phyloP scores from a whole-genome alignment of 176 grass and related monocot genomes.

The Oryza glumipatula region DNA sequence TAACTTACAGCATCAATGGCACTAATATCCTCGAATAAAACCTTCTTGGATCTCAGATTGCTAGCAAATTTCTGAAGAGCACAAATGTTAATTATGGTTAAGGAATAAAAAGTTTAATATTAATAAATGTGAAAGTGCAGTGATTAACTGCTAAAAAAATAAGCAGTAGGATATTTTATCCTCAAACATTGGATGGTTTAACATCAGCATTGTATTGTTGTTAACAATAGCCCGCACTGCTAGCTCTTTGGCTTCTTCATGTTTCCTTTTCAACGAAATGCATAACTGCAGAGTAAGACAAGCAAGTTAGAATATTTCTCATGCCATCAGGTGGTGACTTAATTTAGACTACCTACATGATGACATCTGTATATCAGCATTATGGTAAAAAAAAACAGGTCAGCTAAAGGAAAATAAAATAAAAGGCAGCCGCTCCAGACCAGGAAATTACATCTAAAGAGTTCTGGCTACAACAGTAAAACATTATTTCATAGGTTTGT shows the following conservation, averaged over 20 bases:
- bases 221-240: conserved; percentile 78
- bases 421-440: background rate
- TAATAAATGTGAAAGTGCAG: conserved; percentile 28
- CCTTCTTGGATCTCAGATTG: conserved; percentile 54
- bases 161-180: conserved; percentile 86
- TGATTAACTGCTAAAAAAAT: conserved; percentile 35
- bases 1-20: conserved; percentile 52
- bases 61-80: conserved; percentile 77
- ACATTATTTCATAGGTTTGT: conserved; percentile 8
- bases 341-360: background rate
- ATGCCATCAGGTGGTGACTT: background rate
- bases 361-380: conserved; percentile 4
- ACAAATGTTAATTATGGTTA: conserved; percentile 63
- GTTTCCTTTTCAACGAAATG: conserved; percentile 85
- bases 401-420: background rate
- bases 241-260: conserved; percentile 89
- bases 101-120: conserved; percentile 56
- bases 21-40: conserved; percentile 56
- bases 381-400: conserved; percentile 26
- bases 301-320: conserved; percentile 22
- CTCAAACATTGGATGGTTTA: conserved; percentile 89
- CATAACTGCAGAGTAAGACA: conserved; percentile 68
- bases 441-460: background rate
- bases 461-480: background rate
- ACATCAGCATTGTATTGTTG: conserved; percentile 89